phyloP scores from a whole-genome alignment of 495 filamentous ascomycete species.

The Daldinia loculata region DNA sequence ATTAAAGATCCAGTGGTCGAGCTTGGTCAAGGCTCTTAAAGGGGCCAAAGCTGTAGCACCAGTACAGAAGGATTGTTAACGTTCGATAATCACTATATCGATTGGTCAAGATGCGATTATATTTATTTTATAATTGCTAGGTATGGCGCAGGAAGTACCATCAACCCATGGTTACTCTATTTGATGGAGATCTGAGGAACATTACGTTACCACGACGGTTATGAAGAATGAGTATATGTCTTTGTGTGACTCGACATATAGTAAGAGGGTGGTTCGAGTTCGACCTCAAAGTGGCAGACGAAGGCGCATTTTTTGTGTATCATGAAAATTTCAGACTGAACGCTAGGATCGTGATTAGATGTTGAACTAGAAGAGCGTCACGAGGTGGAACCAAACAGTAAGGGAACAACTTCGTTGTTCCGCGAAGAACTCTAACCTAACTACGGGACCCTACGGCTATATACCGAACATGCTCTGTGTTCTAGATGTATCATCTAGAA shows the following conservation, averaged over 20 bases:
- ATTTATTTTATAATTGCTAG: not conserved
- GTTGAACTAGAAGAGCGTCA: not conserved
- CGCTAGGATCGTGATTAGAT: not conserved
- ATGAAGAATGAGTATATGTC: not conserved
- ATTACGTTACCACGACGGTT: not conserved
- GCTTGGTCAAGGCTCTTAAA: slow-evolving; percentile 10
- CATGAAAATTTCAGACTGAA: not conserved
- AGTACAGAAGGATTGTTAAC: not conserved
- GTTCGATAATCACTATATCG: not conserved
- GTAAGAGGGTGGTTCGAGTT: no score
- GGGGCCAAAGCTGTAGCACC: slow-evolving; percentile 13
- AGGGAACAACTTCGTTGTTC: no score
- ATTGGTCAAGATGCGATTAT: not conserved
- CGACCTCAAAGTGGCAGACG: not conserved
- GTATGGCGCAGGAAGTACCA: not conserved
- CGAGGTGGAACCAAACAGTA: no score
- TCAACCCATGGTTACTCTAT: not conserved
- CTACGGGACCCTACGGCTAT: no score
- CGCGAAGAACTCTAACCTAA: no score
- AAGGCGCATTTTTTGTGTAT: not conserved
- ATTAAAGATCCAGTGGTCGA: slow-evolving; percentile 15
- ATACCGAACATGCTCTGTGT: no score
- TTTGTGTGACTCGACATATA: not conserved
- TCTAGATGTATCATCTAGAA: no score
- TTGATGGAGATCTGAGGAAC: not conserved